phyloP scores from a whole-genome alignment of 2,329 filamentous ascomycete species.

The Colletotrichum orbiculare region DNA sequence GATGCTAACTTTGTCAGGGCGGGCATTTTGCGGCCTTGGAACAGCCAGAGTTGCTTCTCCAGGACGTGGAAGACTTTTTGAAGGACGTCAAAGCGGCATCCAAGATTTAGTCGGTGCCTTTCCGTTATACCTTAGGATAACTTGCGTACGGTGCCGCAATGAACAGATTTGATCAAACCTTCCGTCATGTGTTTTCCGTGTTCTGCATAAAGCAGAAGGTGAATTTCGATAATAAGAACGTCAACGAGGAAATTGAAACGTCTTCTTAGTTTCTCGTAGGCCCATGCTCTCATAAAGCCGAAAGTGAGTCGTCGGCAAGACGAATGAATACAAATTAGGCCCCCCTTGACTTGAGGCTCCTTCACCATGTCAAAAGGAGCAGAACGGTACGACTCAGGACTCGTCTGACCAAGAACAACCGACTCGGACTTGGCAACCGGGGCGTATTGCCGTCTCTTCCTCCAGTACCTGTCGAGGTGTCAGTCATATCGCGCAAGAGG shows the following conservation, averaged over 20 bases:
- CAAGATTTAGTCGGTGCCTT: constrained; percentile 5
- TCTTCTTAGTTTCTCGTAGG: too few relatives aligned
- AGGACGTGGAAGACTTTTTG: constrained; percentile 25
- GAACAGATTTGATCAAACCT: too few relatives aligned
- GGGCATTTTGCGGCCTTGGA: constrained; percentile 32
- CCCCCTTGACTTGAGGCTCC: background rate
- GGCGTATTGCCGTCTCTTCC: constrained; percentile 1
- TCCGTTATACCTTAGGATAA: too few relatives aligned
- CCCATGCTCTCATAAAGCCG: too few relatives aligned
- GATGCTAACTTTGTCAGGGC: background rate
- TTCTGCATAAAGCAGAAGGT: too few relatives aligned
- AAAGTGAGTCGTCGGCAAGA: background rate
- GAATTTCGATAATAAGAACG: too few relatives aligned
- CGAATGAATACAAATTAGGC: background rate
- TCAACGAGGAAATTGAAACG: too few relatives aligned
- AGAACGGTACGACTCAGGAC: background rate
- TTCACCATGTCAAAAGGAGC: background rate
- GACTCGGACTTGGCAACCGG: constrained; percentile 8
- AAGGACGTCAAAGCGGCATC: background rate
- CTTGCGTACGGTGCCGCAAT: too few relatives aligned
- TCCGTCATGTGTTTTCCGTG: background rate
- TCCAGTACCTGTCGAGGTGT: background rate
- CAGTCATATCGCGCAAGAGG: background rate
- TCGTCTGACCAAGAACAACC: background rate
- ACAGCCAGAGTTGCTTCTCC: constrained; percentile 30